Conservation (phyloP, 176 grass and related monocot species). For the Musa acuminata region DNA sequence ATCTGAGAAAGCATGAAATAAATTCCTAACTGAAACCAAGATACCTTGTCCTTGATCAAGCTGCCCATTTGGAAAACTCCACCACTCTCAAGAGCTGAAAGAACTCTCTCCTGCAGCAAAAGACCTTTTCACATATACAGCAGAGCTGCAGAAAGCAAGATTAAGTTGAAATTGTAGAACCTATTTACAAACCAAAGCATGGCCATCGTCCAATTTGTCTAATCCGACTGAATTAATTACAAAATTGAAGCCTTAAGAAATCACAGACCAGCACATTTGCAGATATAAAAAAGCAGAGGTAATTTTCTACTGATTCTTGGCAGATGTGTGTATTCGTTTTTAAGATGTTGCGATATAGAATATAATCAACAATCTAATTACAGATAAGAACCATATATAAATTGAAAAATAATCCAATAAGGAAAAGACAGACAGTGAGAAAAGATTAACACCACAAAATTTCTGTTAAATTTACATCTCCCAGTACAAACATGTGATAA, state of each 20-base stretch:
- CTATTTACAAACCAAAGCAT: neutral
- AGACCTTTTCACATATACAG: neutral
- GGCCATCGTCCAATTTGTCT: neutral
- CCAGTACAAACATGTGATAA: neutral
- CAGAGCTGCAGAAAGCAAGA: neutral
- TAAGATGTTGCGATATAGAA: neutral
- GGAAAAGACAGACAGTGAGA: neutral
- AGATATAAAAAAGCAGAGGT: neutral
- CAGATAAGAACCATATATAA: neutral
- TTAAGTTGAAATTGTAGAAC: neutral
- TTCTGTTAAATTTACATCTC: neutral
- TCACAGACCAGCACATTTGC: neutral
- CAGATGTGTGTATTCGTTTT: too few relatives aligned
- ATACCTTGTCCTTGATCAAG: slow-evolving; percentile 93
- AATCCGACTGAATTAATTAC: neutral
- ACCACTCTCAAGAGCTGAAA: slow-evolving; percentile 57
- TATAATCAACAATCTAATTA: neutral
- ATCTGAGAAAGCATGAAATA: neutral
- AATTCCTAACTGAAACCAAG: neutral
- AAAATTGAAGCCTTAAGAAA: neutral
- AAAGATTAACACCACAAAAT: neutral
- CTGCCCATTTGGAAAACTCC: slow-evolving; percentile 59
- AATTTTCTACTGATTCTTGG: too few relatives aligned
- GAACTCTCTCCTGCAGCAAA: slow-evolving; percentile 51
- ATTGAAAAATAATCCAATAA: neutral